Conservation (phyloP, 352 stramenopile species). For the Pythium oligandrum region DNA sequence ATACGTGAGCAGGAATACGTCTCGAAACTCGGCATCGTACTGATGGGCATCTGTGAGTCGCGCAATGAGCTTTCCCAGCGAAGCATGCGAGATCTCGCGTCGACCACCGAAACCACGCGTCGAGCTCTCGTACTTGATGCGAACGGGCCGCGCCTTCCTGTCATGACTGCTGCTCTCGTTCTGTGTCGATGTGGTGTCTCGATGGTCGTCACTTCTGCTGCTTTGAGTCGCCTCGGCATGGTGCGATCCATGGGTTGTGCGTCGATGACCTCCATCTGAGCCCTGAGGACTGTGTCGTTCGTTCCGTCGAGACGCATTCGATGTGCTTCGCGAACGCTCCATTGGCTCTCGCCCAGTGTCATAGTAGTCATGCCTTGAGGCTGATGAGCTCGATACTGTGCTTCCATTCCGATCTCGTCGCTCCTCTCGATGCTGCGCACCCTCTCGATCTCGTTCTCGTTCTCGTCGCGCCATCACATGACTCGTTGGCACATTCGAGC, state of each 20-base stretch:
- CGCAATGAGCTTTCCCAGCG: constrained; percentile 76
- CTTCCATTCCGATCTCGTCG: not conserved
- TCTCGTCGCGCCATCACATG: not conserved
- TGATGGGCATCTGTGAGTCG: constrained; percentile 81
- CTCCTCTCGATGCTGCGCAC: not conserved
- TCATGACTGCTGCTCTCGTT: not conserved
- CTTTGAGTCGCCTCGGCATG: no score
- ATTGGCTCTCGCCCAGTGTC: no score
- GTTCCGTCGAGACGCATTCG: no score
- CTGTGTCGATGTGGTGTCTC: not conserved
- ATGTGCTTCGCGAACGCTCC: no score
- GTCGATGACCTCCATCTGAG: no score
- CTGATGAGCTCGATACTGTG: no score
- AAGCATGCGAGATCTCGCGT: constrained; percentile 83
- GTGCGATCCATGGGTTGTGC: no score
- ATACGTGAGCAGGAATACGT: constrained; percentile 83
- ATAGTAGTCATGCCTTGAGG: no score
- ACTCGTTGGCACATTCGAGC: not conserved
- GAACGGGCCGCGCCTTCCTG: constrained; percentile 32
- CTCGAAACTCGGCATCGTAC: constrained; percentile 83
- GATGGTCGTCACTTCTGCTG: not conserved
- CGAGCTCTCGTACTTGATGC: constrained; percentile 69
- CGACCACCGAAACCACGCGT: constrained; percentile 57
- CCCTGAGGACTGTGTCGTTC: no score
- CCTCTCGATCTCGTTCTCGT: not conserved